These are phyloP conservation scores for Parastagonospora avenae DNA, from an alignment of 2,329 filamentous ascomycete species.

Conservation along the genomic window DNA sequence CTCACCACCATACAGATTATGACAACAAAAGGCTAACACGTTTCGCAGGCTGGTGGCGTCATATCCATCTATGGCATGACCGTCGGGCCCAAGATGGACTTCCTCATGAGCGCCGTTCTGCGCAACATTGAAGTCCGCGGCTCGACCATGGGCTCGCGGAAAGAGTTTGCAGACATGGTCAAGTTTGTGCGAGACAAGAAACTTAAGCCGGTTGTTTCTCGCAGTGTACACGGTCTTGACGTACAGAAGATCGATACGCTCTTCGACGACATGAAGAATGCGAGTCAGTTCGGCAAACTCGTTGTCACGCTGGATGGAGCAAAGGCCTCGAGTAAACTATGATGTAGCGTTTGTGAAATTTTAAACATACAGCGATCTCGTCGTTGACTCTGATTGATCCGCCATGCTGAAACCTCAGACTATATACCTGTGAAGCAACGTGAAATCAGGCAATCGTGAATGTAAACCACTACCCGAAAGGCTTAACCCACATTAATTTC, in stretches of 20 bases:
- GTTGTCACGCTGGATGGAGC: conserved; percentile 63
- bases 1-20: not conserved
- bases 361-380: no score
- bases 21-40: not conserved
- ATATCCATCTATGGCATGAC: conserved; percentile 94
- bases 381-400: no score
- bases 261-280: conserved; percentile 87
- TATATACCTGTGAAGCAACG: no score
- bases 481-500: no score
- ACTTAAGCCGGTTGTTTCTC: conserved; percentile 78
- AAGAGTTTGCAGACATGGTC: conserved; percentile 91
- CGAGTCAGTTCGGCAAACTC: conserved; percentile 89
- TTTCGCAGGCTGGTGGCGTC: conserved; percentile 69
- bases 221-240: conserved; percentile 73
- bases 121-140: conserved; percentile 87
- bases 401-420: no score
- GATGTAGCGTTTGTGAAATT: not conserved
- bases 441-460: no score
- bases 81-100: conserved; percentile 80
- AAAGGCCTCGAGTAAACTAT: conserved; percentile 38
- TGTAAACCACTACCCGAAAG: no score
- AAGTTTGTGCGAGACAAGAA: conserved; percentile 75
- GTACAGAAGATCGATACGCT: conserved; percentile 78
- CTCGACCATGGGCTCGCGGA: conserved; percentile 87
- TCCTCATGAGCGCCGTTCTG: conserved; percentile 80